Conservation (phyloP, 1,139 yeast species). For the Saccharomycopsis phalli region DNA sequence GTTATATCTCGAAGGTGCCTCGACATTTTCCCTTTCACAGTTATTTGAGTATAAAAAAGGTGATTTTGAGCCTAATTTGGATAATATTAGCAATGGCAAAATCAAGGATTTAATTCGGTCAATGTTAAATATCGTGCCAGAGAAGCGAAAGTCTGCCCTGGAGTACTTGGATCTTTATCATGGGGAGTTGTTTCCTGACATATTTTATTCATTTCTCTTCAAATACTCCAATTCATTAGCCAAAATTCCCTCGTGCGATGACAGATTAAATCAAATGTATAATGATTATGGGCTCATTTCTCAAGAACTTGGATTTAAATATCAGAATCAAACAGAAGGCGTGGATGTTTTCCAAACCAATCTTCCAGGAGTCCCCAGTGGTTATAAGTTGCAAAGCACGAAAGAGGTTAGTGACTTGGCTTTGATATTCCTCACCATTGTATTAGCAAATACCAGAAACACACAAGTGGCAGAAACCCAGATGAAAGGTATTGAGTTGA, state of each 20-base stretch:
- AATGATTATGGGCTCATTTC: constrained; percentile 47
- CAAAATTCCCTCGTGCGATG: constrained; percentile 41
- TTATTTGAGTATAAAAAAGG: constrained; percentile 71
- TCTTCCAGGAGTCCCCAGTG: constrained; percentile 37
- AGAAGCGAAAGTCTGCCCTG: constrained; percentile 45
- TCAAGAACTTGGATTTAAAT: constrained; percentile 37
- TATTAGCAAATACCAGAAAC: constrained; percentile 59
- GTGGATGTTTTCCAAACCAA: constrained; percentile 33
- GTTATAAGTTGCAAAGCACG: constrained; percentile 31
- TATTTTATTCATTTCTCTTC: constrained; percentile 63
- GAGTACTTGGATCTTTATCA: constrained; percentile 44
- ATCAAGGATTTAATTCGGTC: constrained; percentile 47
- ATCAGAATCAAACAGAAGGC: constrained; percentile 22
- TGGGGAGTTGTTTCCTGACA: constrained; percentile 54
- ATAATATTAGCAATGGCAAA: constrained; percentile 41
- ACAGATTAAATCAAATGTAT: constrained; percentile 49
- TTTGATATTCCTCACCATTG: constrained; percentile 51
- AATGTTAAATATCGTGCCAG: constrained; percentile 60
- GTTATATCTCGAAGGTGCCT: constrained; percentile 74
- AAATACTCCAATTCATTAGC: constrained; percentile 48
- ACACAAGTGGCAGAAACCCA: constrained; percentile 55
- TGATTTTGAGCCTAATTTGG: constrained; percentile 55
- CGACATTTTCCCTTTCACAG: constrained; percentile 80
- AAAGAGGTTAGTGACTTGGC: constrained; percentile 38
- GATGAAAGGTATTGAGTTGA: constrained; percentile 64